phyloP scores from a whole-genome alignment of 2,329 filamentous ascomycete genomes.

The Biscogniauxia marginata region DNA sequence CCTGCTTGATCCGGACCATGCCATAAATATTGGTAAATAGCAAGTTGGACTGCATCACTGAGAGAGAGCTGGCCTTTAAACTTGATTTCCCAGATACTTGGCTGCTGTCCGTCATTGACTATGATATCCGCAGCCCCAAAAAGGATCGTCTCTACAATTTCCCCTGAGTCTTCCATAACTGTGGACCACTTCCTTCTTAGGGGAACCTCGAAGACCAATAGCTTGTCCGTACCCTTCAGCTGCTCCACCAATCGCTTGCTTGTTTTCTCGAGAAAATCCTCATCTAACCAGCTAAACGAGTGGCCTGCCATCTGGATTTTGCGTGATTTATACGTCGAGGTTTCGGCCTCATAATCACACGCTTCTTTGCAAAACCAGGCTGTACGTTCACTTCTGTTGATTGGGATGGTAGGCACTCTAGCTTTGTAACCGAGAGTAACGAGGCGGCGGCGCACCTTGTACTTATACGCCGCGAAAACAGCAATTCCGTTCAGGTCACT shows the following conservation, averaged over 20 bases:
- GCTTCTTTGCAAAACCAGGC: conserved; percentile 28
- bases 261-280: conserved; percentile 16
- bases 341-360: conserved; percentile 24
- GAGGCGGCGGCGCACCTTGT: conserved; percentile 17
- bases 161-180: background rate
- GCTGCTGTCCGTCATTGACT: background rate
- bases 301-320: conserved; percentile 28
- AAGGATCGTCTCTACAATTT: background rate
- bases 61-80: conserved; percentile 27
- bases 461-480: conserved; percentile 26
- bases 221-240: conserved; percentile 1
- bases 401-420: background rate
- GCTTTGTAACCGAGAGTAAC: conserved; percentile 8
- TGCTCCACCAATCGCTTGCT: conserved; percentile 19
- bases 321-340: conserved; percentile 26
- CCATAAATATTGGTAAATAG: conserved; percentile 26
- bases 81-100: conserved; percentile 31
- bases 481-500: conserved; percentile 31
- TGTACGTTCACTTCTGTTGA: conserved; percentile 5
- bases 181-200: no score
- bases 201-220: conserved; percentile 5
- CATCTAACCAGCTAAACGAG: conserved; percentile 28
- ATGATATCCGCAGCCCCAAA: conserved; percentile 4
- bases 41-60: conserved; percentile 28
- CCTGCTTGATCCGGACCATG: background rate